phyloP scores from a whole-genome alignment of 345 rosid species.

The Angophora floribunda region DNA sequence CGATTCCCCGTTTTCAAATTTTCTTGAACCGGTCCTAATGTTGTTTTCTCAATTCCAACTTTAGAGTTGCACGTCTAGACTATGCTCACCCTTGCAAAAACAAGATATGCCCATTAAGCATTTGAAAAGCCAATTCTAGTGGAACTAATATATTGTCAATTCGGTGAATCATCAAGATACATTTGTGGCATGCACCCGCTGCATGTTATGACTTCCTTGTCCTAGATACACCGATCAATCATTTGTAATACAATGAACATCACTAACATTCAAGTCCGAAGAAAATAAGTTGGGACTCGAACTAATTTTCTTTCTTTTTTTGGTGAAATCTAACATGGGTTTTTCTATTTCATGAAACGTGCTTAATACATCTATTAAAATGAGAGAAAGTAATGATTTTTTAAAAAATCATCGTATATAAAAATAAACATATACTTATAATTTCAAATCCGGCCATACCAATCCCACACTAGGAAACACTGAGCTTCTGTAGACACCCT shows the following conservation, averaged over 20 bases:
- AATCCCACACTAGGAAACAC: not conserved
- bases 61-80: not conserved
- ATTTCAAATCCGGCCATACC: not conserved
- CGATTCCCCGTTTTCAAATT: not conserved
- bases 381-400: not conserved
- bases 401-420: accelerated
- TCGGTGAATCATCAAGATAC: not conserved
- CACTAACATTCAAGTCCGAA: not conserved
- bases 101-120: not conserved
- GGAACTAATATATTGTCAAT: not conserved
- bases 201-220: not conserved
- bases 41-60: not conserved
- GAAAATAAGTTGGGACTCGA: not conserved
- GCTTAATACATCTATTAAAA: not conserved
- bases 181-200: not conserved
- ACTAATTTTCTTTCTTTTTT: not conserved
- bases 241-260: not conserved
- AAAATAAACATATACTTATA: accelerated
- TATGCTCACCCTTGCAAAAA: not conserved
- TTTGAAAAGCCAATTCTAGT: not conserved
- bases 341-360: not conserved
- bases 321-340: accelerated
- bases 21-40: not conserved
- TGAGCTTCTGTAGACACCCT: not conserved
- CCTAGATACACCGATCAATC: accelerated